Base-by-base conservation (phyloP, 1,284 basidiomycete genomes). In the Caloboletus firmus region DNA sequence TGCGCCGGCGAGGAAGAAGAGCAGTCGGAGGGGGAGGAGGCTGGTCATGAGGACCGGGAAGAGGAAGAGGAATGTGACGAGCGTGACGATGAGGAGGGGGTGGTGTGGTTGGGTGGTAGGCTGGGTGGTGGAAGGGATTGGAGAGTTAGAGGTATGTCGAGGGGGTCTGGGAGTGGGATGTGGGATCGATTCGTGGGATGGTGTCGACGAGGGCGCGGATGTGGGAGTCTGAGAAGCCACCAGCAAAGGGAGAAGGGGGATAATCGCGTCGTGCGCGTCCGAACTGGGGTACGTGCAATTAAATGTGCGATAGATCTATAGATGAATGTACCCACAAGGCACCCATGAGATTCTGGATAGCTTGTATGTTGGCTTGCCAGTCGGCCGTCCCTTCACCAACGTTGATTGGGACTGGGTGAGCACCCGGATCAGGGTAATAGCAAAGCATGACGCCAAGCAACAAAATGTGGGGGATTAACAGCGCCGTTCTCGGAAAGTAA, bases 271-370 rank as follows among this genome's bases (percentile, higher is more conserved):
- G 43, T 81, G 69, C 1, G 61, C 59, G 54, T 48, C 47, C 17
- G 47, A 48, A 8, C 83, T 83, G 52, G 15, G 22, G 18, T 10
- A 26, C 9, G 42, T n/a, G 26, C 5, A 6, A 30, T 61, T 13
- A 55, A 34, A 24, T 15, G 7, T n/a, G 2, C 15, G 51, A 48
- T 46, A 15, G 30, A 45, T 30, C n/a, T n/a, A n/a, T 32, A 11
- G 17, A 45, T 2, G 11, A 37, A 35, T 10, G n/a, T 5, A 50
- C 85, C 57, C 69, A 89, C 85, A 82, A 74, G 6, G 78, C 74
- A 28, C 89, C 89, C 89, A 91, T 91, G 22, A 91, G 78, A 59
- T 91, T 91, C 62, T 91, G 89, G 28, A 91, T 86, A 1, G 77
- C 87, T 70, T 91, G 87, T 3, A 91, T 74, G 59, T 91, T 91